Conservation (phyloP, 371 early-diverging fungal genomes). For the Mucor indicus region DNA sequence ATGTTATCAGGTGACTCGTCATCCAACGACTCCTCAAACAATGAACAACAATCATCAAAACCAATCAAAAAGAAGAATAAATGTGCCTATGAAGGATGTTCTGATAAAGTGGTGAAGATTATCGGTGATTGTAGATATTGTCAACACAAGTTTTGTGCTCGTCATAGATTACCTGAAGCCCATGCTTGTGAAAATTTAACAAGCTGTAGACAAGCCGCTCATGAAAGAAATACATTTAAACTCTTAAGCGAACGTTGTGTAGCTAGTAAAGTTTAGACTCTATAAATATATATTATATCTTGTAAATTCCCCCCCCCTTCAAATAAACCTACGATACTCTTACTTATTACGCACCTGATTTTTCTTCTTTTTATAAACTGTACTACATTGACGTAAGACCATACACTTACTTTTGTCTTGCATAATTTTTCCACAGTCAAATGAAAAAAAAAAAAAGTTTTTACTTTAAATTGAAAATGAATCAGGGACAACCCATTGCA, state of each 20-base stretch:
- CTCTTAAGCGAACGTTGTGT: conserved; percentile 67
- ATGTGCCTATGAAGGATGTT: conserved; percentile 39
- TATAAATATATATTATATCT: too few relatives aligned
- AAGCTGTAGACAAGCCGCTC: conserved; percentile 53
- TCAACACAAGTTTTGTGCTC: conserved; percentile 49
- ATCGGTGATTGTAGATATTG: conserved; percentile 55
- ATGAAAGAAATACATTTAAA: conserved; percentile 50
- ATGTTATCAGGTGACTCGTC: neutral
- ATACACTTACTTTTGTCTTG: too few relatives aligned
- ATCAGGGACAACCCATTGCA: too few relatives aligned
- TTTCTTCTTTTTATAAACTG: too few relatives aligned
- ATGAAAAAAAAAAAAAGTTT: too few relatives aligned
- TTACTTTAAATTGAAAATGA: too few relatives aligned
- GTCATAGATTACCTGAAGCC: conserved; percentile 67
- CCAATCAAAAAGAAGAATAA: conserved; percentile 20
- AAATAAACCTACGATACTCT: too few relatives aligned
- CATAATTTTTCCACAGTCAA: too few relatives aligned
- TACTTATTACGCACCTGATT: too few relatives aligned
- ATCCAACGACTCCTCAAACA: neutral
- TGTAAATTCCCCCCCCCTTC: too few relatives aligned
- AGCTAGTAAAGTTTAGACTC: conserved; percentile 58
- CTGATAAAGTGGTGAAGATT: conserved; percentile 41
- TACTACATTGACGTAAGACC: too few relatives aligned
- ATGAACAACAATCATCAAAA: neutral
- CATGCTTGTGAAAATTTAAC: conserved; percentile 64